Evolutionary conservation across 1,139 yeast genomes (phyloP).

Genomic region (Scheffersomyces parashehatae): DNA sequence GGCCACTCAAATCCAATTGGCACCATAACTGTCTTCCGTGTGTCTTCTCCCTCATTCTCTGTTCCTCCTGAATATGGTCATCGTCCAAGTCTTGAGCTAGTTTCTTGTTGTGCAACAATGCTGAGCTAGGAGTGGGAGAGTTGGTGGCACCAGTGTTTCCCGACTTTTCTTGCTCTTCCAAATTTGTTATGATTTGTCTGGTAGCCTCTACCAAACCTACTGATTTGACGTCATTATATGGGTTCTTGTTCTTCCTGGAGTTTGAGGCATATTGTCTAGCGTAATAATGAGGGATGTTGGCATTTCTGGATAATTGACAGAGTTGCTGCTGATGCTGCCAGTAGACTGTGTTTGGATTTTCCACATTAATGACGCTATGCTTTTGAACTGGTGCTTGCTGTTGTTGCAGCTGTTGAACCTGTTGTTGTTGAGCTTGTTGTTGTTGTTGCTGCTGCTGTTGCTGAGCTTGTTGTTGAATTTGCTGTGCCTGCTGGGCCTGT

Average conservation of each 20-base stretch:
- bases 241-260: constrained; percentile 57
- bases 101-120: constrained; percentile 65
- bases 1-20: constrained; percentile 89
- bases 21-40: constrained; percentile 89
- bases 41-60: constrained; percentile 68
- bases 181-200: constrained; percentile 45
- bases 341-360: constrained; percentile 54
- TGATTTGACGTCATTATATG: constrained; percentile 43
- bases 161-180: constrained; percentile 43
- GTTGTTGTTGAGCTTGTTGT: constrained; percentile 1
- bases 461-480: constrained; percentile 20
- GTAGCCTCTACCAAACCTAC: constrained; percentile 59
- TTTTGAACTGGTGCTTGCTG: constrained; percentile 15
- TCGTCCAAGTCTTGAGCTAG: constrained; percentile 58
- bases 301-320: constrained; percentile 73
- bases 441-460: constrained; percentile 8
- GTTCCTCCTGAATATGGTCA: constrained; percentile 77
- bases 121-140: constrained; percentile 32
- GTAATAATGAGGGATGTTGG: constrained; percentile 78
- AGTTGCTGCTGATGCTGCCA: constrained; percentile 92
- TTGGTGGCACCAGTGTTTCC: constrained; percentile 17
- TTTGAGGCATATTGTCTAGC: constrained; percentile 91
- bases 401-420: constrained; percentile 7
- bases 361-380: constrained; percentile 39
- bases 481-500: constrained; percentile 18